Percentiles rank a stretch among this genome's conserved stretches.
These are phyloP conservation scores for Pichia sporocuriosa DNA, from an alignment of 805 yeast genomes.

Conservation along the genomic window DNA sequence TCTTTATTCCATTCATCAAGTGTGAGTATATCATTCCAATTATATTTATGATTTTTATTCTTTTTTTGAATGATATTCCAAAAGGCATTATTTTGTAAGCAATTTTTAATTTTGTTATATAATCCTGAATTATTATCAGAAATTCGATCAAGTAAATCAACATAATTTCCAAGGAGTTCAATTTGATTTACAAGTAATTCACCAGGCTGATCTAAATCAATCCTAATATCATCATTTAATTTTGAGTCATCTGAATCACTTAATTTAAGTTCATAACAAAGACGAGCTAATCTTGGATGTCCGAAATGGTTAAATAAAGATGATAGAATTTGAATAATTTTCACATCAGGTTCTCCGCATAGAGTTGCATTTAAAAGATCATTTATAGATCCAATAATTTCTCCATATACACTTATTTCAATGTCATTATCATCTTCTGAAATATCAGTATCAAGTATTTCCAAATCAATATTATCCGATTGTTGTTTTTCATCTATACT, in stretches of 20 bases:
- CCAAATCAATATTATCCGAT: neutral
- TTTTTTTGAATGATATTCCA: neutral
- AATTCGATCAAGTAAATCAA: constrained; percentile 15
- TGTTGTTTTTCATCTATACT: neutral
- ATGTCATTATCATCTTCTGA: constrained; percentile 11
- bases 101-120: constrained; percentile 7
- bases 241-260: constrained; percentile 32
- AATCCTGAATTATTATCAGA: constrained; percentile 14
- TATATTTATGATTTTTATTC: neutral
- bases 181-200: constrained; percentile 29
- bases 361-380: constrained; percentile 60
- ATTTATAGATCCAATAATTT: constrained; percentile 33
- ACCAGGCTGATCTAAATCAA: constrained; percentile 18
- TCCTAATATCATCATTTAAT: constrained; percentile 18
- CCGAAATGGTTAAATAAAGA: constrained; percentile 46
- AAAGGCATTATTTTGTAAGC: constrained; percentile 6
- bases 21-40: constrained; percentile 14
- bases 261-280: constrained; percentile 52
- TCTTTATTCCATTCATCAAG: constrained; percentile 17
- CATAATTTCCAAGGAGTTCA: constrained; percentile 17
- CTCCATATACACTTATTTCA: constrained; percentile 25
- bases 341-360: constrained; percentile 61
- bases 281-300: constrained; percentile 43
- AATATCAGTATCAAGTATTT: neutral
- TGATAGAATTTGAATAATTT: constrained; percentile 42